Evolutionary conservation across 352 stramenopile species (phyloP), one percentile per base, ranked within the genome.

Genomic region (Phytophthora pluvialis): DNA sequence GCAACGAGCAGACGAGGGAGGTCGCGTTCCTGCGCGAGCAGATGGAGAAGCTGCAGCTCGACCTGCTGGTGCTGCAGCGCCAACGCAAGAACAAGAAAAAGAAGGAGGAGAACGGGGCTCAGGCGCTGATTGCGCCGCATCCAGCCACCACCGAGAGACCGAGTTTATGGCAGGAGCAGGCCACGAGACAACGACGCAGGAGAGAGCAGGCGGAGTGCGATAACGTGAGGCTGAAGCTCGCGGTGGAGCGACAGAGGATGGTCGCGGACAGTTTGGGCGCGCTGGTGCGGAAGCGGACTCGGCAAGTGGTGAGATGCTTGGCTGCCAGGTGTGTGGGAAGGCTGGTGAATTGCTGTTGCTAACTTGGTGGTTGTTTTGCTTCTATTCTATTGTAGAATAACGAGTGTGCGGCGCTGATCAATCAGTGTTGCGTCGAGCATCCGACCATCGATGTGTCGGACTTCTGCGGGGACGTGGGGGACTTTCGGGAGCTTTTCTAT

Each of bases 161-260:
- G 13, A 53, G 18, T 31, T 57, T 76, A 25, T 77, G 72, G 72
- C 62, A 68, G 35, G 57, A 66, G 12, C 64, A 75, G 21, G 61
- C 63, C 21, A 28, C 7, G 1, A 60, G 62, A 13, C 72, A 79
- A 29, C 31, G 46, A 25, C 25, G 46, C 12, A 47, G 54, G 0
- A 55, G 57, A 16, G 49, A 60, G 0, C 54, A 70, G 15, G 53
- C 59, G 0, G 67, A 79, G 46, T 67, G 63, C 18, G 72, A 79
- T 44, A 79, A 77, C 52, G 49, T 56, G 42, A 60, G 72, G 13
- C 49, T 79, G 43, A 72, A 68, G 31, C 67, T 67, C 15, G 59
- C 77, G 38, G 57, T 87, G 21, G 70, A 83, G 29, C 60, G 76
- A 25, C 78, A 87, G 39, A 60, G 77, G 28, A 70, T 74, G 32